Base-by-base conservation (phyloP, 1,284 basidiomycete genomes). In the Puccinia polysora region DNA sequence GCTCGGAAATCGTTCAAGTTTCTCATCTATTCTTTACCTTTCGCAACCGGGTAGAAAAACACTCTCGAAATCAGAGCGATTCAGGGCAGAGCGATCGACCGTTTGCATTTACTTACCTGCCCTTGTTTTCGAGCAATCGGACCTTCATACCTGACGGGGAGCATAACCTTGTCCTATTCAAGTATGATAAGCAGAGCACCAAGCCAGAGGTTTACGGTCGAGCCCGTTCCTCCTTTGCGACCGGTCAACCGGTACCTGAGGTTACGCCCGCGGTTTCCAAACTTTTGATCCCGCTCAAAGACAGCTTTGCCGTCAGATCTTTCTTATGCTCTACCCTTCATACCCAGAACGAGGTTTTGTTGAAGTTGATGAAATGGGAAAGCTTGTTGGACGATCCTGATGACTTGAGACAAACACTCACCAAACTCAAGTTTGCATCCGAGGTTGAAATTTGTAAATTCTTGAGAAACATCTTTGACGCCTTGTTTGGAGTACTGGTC, bases 11-110 rank as follows among this genome's bases (percentile, higher is more conserved):
- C 6, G 84, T 87, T 60, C 86, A 88, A 28, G 84, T 87, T 60
- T 94, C 89, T 84, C 95, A 97, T 78, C 81, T 98, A 14, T 97
- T 94, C 83, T 91, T 97, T 81, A 91, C 90, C 0, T 94, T 97
- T 81, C 86, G 90, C 25, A 88, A 92, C 76, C 88, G 93, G 23
- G 68, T 73, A 14, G 63, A 63, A 30, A 64, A 68, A 50, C 15
- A 59, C n/a, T 23, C 79, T 80, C 30, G 70, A 59, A 67, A 83
- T 84, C 52, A 76, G 73, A 73, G 63, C 18, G 69, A 77, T 2
- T 84, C 47, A n/a, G 6, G 85, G 23, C 77, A 77, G 1, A 76
- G 81, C 2, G 91, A 94, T 58, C 84, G 84, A 47, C 89, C 92
- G 0, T 97, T 95, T 77, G 95, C 93, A 0, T 95, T 97, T 77